Percentiles rank a stretch among this genome's conserved stretches.
Conservation (phyloP, 305 asterid species). For the Caryopteris hybrid region DNA sequence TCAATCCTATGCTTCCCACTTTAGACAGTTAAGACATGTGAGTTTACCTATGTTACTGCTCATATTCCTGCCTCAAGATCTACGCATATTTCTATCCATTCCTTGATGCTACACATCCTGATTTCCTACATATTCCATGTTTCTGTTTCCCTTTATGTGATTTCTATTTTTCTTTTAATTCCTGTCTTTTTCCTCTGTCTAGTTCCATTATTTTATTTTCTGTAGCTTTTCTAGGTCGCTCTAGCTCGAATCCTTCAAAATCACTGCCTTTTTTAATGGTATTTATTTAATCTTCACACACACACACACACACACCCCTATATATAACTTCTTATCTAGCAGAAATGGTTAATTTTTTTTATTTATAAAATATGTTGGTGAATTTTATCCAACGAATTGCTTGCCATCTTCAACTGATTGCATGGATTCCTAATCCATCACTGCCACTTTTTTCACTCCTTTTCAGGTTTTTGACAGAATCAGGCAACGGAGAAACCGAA, state of each 20-base stretch:
- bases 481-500: too few species aligned
- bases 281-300: too few species aligned
- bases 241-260: not conserved
- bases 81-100: constrained; percentile 19
- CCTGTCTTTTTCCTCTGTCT: constrained; percentile 1
- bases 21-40: constrained; percentile 14
- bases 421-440: constrained; percentile 32
- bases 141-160: not conserved
- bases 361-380: too few species aligned
- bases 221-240: not conserved
- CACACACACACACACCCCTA: too few species aligned
- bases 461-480: too few species aligned
- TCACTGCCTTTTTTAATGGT: not conserved
- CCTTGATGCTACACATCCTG: constrained; percentile 9
- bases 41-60: not conserved
- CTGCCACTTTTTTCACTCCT: too few species aligned
- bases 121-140: not conserved
- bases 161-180: not conserved
- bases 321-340: too few species aligned
- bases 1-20: constrained; percentile 19
- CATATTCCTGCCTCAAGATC: constrained; percentile 8
- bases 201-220: not conserved
- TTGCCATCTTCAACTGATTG: constrained; percentile 22
- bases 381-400: too few species aligned
- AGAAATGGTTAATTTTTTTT: too few species aligned